phyloP scores from a whole-genome alignment of 2,329 filamentous ascomycete species.

The Monascus ruber region DNA sequence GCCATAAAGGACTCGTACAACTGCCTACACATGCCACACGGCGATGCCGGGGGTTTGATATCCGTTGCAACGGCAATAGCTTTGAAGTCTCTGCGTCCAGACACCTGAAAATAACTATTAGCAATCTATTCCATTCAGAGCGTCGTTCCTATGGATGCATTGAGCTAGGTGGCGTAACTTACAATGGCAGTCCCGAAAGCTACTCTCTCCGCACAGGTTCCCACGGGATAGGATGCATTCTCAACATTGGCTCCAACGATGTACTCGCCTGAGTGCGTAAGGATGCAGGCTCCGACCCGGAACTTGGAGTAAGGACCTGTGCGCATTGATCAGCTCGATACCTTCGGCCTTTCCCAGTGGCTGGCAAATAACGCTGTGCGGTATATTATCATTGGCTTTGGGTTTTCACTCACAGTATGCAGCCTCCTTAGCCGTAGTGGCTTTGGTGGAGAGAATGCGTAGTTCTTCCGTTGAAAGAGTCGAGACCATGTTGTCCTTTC shows the following conservation, averaged over 20 bases:
- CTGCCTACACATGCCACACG: constrained; percentile 94
- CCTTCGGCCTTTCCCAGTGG: too few species aligned
- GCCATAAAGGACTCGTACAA: constrained; percentile 45
- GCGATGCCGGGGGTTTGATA: constrained; percentile 53
- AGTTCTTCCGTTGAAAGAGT: constrained; percentile 54
- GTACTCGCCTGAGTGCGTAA: constrained; percentile 46
- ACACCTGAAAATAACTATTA: constrained; percentile 19
- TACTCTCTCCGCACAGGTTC: constrained; percentile 92
- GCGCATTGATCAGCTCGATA: background rate
- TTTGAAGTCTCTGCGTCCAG: constrained; percentile 48
- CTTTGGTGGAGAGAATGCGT: constrained; percentile 48
- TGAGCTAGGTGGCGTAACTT: constrained; percentile 7
- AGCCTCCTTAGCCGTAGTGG: constrained; percentile 58
- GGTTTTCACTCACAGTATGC: constrained; percentile 59
- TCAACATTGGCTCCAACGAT: constrained; percentile 80
- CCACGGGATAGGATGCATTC: constrained; percentile 85
- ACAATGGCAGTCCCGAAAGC: constrained; percentile 69
- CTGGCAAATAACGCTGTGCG: too few species aligned
- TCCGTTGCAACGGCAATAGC: constrained; percentile 82
- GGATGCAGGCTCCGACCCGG: constrained; percentile 73
- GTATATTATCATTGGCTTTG: too few species aligned
- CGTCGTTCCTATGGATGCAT: background rate
- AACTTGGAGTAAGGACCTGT: constrained; percentile 77
- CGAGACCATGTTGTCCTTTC: constrained; percentile 10
- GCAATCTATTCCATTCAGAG: background rate